These are phyloP conservation scores for Halophytophthora batemanensis DNA, from an alignment of 352 stramenopile genomes.

Conservation along the genomic window DNA sequence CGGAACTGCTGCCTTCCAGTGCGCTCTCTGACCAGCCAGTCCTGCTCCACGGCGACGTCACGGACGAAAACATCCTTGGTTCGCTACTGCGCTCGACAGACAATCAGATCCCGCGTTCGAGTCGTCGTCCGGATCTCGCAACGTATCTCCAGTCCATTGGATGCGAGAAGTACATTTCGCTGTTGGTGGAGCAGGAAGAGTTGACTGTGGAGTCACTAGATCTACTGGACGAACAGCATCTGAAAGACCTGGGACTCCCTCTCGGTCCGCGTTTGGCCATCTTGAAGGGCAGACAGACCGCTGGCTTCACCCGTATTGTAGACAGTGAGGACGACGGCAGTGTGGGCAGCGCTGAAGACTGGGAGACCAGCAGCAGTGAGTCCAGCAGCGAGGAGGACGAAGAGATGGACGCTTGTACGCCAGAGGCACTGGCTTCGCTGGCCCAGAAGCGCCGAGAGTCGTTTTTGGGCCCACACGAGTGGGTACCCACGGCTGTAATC, in stretches of 20 bases:
- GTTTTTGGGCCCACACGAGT: constrained; percentile 51
- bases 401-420: constrained; percentile 23
- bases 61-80: constrained; percentile 84
- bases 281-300: constrained; percentile 25
- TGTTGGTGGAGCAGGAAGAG: constrained; percentile 60
- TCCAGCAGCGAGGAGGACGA: constrained; percentile 36
- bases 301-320: constrained; percentile 13
- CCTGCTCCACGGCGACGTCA: constrained; percentile 80
- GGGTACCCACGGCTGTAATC: constrained; percentile 70
- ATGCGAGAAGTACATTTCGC: constrained; percentile 47
- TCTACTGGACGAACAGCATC: constrained; percentile 41
- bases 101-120: constrained; percentile 4
- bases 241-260: constrained; percentile 59
- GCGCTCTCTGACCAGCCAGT: constrained; percentile 31
- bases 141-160: constrained; percentile 39
- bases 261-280: constrained; percentile 60
- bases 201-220: constrained; percentile 46
- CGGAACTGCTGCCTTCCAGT: constrained; percentile 37
- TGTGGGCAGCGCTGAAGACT: constrained; percentile 36
- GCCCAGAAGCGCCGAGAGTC: constrained; percentile 39
- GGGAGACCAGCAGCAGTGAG: constrained; percentile 51
- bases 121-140: constrained; percentile 18
- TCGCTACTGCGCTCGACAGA: constrained; percentile 13
- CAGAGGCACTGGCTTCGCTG: constrained; percentile 17
- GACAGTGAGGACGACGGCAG: constrained; percentile 27